Evolutionary conservation across 805 yeast genomes (phyloP).

Genomic region (Metschnikowia hibisci): DNA sequence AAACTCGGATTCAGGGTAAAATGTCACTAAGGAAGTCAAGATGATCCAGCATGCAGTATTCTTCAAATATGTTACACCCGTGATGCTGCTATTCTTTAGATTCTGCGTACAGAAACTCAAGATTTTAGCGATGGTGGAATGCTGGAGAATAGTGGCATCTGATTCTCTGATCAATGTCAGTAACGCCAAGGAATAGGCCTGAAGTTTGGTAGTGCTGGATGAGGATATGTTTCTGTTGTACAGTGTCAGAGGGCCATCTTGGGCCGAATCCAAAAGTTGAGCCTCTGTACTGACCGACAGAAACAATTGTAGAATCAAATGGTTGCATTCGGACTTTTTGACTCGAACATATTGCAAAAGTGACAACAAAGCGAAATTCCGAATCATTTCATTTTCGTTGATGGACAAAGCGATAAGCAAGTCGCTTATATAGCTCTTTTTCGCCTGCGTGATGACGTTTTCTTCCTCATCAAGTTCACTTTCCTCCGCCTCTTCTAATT

Average conservation of each 20-base stretch:
- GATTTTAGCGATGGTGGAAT: slow-evolving; percentile 38
- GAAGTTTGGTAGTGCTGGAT: slow-evolving; percentile 20
- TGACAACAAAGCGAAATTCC: slow-evolving; percentile 33
- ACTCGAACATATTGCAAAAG: slow-evolving; percentile 27
- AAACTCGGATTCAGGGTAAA: slow-evolving; percentile 39
- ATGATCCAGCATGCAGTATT: slow-evolving; percentile 40
- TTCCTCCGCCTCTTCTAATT: slow-evolving; percentile 8
- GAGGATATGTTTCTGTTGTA: slow-evolving; percentile 20
- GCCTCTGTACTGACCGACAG: slow-evolving; percentile 28
- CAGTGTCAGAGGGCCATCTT: slow-evolving; percentile 3
- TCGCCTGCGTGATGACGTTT: slow-evolving; percentile 15
- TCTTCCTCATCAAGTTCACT: slow-evolving; percentile 21
- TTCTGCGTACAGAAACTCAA: slow-evolving; percentile 45
- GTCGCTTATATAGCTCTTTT: slow-evolving; percentile 26
- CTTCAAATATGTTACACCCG: slow-evolving; percentile 21
- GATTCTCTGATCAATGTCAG: slow-evolving; percentile 36
- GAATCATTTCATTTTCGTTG: slow-evolving; percentile 31
- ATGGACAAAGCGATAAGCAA: slow-evolving; percentile 29
- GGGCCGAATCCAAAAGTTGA: slow-evolving; percentile 6
- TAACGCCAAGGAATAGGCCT: slow-evolving; percentile 34
- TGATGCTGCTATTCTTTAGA: slow-evolving; percentile 34
- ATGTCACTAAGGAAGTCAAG: slow-evolving; percentile 38
- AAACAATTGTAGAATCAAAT: slow-evolving; percentile 30
- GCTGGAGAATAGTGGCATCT: slow-evolving; percentile 32
- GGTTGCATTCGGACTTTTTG: slow-evolving; percentile 35